These are phyloP conservation scores for Orbilia oligospora DNA, from an alignment of 2,329 filamentous ascomycete genomes.

Conservation along the genomic window DNA sequence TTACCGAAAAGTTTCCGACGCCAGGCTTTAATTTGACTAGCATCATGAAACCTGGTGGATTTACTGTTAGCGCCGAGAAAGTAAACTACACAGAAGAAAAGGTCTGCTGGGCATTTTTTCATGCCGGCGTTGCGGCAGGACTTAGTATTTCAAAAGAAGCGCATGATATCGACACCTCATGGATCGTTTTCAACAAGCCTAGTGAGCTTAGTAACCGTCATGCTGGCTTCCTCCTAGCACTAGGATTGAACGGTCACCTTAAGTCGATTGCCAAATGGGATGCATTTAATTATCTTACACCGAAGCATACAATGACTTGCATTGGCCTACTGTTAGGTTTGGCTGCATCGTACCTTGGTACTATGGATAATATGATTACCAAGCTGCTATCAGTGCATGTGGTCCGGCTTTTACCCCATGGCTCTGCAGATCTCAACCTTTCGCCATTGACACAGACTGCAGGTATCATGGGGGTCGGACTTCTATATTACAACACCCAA, in stretches of 20 bases:
- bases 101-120: slow-evolving; percentile 98
- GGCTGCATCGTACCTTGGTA: slow-evolving; percentile 93
- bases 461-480: slow-evolving; percentile 94
- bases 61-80: slow-evolving; percentile 93
- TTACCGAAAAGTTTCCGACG: slow-evolving; percentile 92
- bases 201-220: slow-evolving; percentile 94
- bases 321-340: slow-evolving; percentile 93
- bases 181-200: slow-evolving; percentile 99
- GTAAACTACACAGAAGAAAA: slow-evolving; percentile 92
- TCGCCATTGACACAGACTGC: slow-evolving; percentile 95
- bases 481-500: slow-evolving; percentile 94
- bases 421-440: slow-evolving; percentile 92
- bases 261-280: slow-evolving; percentile 97
- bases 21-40: slow-evolving; percentile 93
- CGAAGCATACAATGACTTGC: slow-evolving; percentile 99
- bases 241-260: slow-evolving; percentile 95
- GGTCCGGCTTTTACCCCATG: slow-evolving; percentile 90
- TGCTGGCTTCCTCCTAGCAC: slow-evolving; percentile 89
- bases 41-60: slow-evolving; percentile 90
- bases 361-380: slow-evolving; percentile 96
- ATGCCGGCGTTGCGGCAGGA: slow-evolving; percentile 93
- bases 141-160: slow-evolving; percentile 90
- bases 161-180: slow-evolving; percentile 95
- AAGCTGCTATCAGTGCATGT: slow-evolving; percentile 94
- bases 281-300: slow-evolving; percentile 98